Base-by-base conservation (phyloP, 352 stramenopile species). In the Phytopythium litorale region DNA sequence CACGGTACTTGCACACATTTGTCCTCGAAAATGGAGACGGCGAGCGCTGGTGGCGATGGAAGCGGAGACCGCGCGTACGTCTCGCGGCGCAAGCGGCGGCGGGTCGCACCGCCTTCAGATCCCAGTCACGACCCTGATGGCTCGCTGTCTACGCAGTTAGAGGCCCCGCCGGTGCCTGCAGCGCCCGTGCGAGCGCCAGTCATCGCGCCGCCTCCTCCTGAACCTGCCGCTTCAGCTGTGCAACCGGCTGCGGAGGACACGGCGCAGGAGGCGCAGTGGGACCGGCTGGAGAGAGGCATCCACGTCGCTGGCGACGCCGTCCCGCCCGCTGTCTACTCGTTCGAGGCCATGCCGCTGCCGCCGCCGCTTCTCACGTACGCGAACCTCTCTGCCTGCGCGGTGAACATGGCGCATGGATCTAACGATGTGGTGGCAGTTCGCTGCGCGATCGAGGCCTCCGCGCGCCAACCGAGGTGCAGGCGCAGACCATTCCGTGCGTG, bases 401-500 rank as follows among this genome's bases (percentile, higher is more conserved):
- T 18, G 46, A 8, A 30, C 21, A 1, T 30, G 11, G 46, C 18
- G 46, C 23, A 33, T 52, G 21, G 21, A 52, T 11, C 18, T 18
- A 30, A 18, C 25, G 33, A 37, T 21, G 28, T 43, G 6, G 25
- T 45, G 43, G 32, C 21, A 43, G n/a, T 13, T 33, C 46, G 38
- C 66, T 89, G 8, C 35, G 72, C 11, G 64, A 62, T 9, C 69
- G 73, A 40, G 70, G 71, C 16, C 69, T 97, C 65, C 85, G 82
- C 40, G 87, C 91, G 49, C 97, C 97, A 1, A 99, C 96, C 13
- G 77, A 97, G 8, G 96, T 99, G 57, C 98, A 99, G 75, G 98
- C 98, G 85, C 89, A 98, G 66, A 72, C 84, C n/a, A 81, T 98
- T n/a, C 92, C 94, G 7, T 73, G 77, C 23, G 67, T 97, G 8